A percentile compares a stretch with the other conserved stretches of the same genome.
phyloP scores from a whole-genome alignment of 1,139 yeast species.

The Lodderomyces beijingensis region DNA sequence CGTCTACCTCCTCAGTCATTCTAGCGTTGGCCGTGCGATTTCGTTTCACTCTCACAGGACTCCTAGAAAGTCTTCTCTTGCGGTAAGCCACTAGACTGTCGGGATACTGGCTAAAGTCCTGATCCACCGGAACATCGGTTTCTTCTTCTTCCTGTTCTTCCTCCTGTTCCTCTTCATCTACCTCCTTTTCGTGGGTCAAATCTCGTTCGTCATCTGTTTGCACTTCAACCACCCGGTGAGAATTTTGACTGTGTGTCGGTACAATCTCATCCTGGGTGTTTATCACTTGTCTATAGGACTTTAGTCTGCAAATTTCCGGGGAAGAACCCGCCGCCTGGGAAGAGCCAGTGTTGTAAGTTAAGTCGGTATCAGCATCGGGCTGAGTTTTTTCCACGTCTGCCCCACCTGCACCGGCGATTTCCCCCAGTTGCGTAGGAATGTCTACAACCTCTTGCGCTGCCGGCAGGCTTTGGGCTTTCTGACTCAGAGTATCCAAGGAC shows the following conservation, averaged over 20 bases:
- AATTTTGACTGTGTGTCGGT: not conserved
- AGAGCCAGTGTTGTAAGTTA: conserved; percentile 2
- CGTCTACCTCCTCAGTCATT: conserved; percentile 1
- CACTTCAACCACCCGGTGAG: conserved; percentile 6
- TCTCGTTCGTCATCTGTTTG: conserved; percentile 12
- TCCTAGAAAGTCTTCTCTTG: conserved; percentile 7
- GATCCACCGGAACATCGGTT: conserved; percentile 2
- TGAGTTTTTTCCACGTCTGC: not conserved
- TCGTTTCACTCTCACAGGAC: conserved; percentile 8
- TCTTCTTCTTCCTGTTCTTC: conserved; percentile 12
- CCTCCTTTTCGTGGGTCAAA: conserved; percentile 4
- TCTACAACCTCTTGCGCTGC: not conserved
- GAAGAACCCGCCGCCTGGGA: not conserved
- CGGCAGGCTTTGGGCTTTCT: not conserved
- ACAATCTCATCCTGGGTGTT: conserved; percentile 17
- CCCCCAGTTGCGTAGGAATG: too few relatives aligned
- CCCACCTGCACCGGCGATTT: too few relatives aligned
- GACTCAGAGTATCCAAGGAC: too few relatives aligned
- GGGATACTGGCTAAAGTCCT: conserved; percentile 8
- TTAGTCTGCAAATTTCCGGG: not conserved
- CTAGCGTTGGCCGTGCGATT: conserved; percentile 4
- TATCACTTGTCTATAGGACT: conserved; percentile 16
- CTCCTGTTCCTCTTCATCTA: conserved; percentile 5
- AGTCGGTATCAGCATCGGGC: conserved; percentile 8
- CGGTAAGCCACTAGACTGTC: conserved; percentile 13